phyloP scores from a whole-genome alignment of 306 rosid species.

The Medicago truncatula region MtrunA17r5.0-ANR NC_053046.1:16673501-16674000 shows the following conservation, averaged over 20 bases:
- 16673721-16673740: slow-evolving; percentile 82
- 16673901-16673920: slow-evolving; percentile 48
- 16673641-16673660: slow-evolving; percentile 58
- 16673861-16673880: slow-evolving; percentile 48
- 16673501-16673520: slow-evolving; percentile 12
- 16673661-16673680: slow-evolving; percentile 52
- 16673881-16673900: slow-evolving; percentile 48
- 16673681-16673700: slow-evolving; percentile 52
- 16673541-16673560: slow-evolving; percentile 52
- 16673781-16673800: slow-evolving; percentile 63
- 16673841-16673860: slow-evolving; percentile 54
- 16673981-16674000: slow-evolving; percentile 53
- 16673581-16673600: slow-evolving; percentile 74
- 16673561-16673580: slow-evolving; percentile 32
- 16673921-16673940: slow-evolving; percentile 44
- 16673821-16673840: slow-evolving; percentile 87
- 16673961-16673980: slow-evolving; percentile 54
- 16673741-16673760: slow-evolving; percentile 67
- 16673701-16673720: slow-evolving; percentile 57
- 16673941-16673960: slow-evolving; percentile 47
- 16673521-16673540: slow-evolving; percentile 53
- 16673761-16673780: slow-evolving; percentile 45
- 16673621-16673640: slow-evolving; percentile 54
- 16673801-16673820: slow-evolving; percentile 74
- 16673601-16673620: slow-evolving; percentile 62